Evolutionary conservation across 257 asterid species (phyloP), one percentile per base, ranked within the genome.

Genomic region (Rhazya stricta): DNA sequence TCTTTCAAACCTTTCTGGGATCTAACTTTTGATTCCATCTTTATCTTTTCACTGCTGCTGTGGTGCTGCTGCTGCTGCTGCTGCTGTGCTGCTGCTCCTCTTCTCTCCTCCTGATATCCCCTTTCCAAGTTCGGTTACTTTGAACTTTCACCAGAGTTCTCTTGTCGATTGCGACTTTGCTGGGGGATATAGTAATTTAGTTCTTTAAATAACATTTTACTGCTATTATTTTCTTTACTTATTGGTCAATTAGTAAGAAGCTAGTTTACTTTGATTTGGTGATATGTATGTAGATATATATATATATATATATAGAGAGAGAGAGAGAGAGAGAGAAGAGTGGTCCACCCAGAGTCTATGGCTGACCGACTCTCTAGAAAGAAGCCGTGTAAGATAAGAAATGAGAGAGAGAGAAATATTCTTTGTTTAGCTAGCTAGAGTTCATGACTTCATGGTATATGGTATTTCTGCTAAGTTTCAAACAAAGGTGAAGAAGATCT

Each of bases 281-380:
- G 68, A 61, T 67, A 6, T 43, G 53, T 34, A 65, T 54, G 23
- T 19, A 53, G 34, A 68, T 15, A 37, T 48, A 48, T 43, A 54
- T 37, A 51, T 66, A 43, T 16, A 77, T 34, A 69, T 25, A 61
- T 12, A 57, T 29, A 74, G 37, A 50, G 75, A 25, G 76, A 68
- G 21, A 30, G 82, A 13, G 70, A 77, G 75, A 75, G 81, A 75
- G 84, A 78, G 73, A 81, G 78, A 57, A 76, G 67, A 67, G 91
- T 85, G 95, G 93, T 92, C 97, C 96, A 88, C 73, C 53, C 78
- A 72, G 88, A 89, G 96, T 87, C 88, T 79, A 85, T 83, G 87
- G 91, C 93, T 91, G 88, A 84, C 97, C 91, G 89, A 84, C 88
- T 86, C 79, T 80, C 80, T 80, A 78, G 81, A 86, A 79, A 86